phyloP scores from a whole-genome alignment of 176 grass and related monocot genomes.

The Oryza glaberrima region DNA sequence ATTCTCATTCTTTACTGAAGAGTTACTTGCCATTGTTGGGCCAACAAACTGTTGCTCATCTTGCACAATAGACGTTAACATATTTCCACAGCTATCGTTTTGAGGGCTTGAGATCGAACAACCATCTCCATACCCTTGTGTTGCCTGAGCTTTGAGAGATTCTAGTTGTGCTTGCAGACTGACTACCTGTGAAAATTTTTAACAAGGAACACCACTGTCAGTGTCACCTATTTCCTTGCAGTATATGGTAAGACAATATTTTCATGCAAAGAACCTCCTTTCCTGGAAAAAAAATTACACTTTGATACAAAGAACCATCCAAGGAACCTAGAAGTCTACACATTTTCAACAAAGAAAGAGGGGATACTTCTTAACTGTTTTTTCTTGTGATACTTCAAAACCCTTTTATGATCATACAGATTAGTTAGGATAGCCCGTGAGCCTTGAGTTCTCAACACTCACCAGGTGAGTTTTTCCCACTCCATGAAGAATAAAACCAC shows the following conservation, averaged over 20 bases:
- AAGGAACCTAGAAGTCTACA: constrained; percentile 11
- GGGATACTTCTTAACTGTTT: not conserved
- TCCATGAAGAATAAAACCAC: not conserved
- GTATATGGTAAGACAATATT: not conserved
- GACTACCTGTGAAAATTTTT: constrained; percentile 62
- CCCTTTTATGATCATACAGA: not conserved
- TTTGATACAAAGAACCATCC: not conserved
- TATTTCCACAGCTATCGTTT: constrained; percentile 46
- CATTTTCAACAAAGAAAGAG: not conserved
- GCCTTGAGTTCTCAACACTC: not conserved
- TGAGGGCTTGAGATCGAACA: constrained; percentile 43
- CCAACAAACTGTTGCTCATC: constrained; percentile 25
- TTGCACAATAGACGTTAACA: constrained; percentile 33
- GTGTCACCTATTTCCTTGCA: constrained; percentile 28
- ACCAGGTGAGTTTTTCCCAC: not conserved
- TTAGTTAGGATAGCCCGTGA: not conserved
- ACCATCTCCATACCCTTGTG: constrained; percentile 39
- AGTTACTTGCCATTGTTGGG: constrained; percentile 33
- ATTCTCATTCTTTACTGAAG: constrained; percentile 55
- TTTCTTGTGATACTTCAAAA: not conserved
- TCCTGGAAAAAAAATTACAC: not conserved
- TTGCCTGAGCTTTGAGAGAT: constrained; percentile 61
- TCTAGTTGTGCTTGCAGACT: constrained; percentile 84
- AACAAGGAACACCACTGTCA: constrained; percentile 22
- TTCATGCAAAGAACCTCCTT: not conserved